Base-by-base conservation (phyloP, 371 early-diverging fungal genomes). In the Smittium culicis region DNA sequence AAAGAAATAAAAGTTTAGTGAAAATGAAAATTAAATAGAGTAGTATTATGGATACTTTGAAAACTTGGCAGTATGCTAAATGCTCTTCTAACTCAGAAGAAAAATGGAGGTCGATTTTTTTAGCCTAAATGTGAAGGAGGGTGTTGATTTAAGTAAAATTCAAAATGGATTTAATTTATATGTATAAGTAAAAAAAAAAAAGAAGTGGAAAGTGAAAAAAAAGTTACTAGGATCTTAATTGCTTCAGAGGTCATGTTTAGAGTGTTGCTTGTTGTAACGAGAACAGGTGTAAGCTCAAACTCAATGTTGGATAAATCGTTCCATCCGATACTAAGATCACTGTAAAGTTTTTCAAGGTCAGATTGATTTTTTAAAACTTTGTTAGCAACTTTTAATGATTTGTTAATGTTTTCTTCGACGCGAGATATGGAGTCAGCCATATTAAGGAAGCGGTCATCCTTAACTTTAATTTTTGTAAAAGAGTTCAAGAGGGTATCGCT, bases 401-500 rank as follows among this genome's bases (percentile, higher is more conserved):
- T 75, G 33, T 77, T 79, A 59, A 97, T 69, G 71, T 92, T 90
- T 65, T 92, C 89, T 70, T 90, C 90, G 70, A 94, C 82, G 64
- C 88, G 85, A 1, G 86, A 87, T 0, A 89, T 79, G 25, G 80
- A 80, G 32, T 92, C 91, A 34, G 84, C 80, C 82, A 92, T 89
- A 65, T 87, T 83, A 20, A 87, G 73, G 76, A 94, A 96, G 64
- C 83, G 78, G 67, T 87, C 86, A 57, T 96, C 95, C 3, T 87
- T 90, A 69, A 89, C 87, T 72, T 87, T 87, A 61, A 94, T 86
- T 79, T 92, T 94, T 30, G 88, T 79, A 72, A 94, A 93, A 16
- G 93, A 90, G 72, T 94, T 96, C 25, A 95, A 66, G 27, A 96
- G 69, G 1, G 83, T 86, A 74, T 96, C 96, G n/a, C 91, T 85